Base-by-base conservation (phyloP, 306 rosid species). In the Cercis canadensis region DNA sequence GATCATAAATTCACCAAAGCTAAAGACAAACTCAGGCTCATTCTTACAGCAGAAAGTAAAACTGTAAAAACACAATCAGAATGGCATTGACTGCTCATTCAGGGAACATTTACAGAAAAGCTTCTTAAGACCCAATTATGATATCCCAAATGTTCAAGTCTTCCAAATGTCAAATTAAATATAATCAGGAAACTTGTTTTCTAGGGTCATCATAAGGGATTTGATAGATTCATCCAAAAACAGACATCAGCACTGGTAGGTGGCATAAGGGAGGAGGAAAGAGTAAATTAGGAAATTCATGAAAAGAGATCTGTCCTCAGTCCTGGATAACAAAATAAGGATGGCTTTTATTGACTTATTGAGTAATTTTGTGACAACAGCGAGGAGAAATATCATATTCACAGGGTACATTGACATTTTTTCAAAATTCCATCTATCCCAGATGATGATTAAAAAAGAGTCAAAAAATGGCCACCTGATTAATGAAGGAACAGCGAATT, bases 1-100 rank as follows among this genome's bases (percentile, higher is more conserved):
- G 36, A 53, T 5, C 15, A 46, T 17, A 57, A 18, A 54, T 50
- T 76, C 80, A 74, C 65, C 66, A 60, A 49, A 47, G 37, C 21
- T 29, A 18, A 14, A 7, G 7, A 39, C 24, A 18, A 11, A 51
- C 11, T 39, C 5, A 37, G 24, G 51, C 15, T 29, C 51, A 8
- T 19, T 41, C 75, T 70, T 37, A 15, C 29, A 57, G 59, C 19
- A 69, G 41, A 12, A 54, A 47, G 31, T 47, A 19, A 9, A 13
- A 58, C 21, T 17, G 56, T 33, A 21, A 56, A 55, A 8, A 37
- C 43, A 56, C 17, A 0, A n/a, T 46, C 41, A 76, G 16, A 49
- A 57, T n/a, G 24, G 24, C 11, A 37, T 21, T 47, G 36, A 12
- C 5, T 6, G 50, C 10, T 55, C 37, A n/a, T n/a, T n/a, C n/a